Base-by-base conservation (phyloP, 805 yeast species). In the Priceomyces melissophilus region DNA sequence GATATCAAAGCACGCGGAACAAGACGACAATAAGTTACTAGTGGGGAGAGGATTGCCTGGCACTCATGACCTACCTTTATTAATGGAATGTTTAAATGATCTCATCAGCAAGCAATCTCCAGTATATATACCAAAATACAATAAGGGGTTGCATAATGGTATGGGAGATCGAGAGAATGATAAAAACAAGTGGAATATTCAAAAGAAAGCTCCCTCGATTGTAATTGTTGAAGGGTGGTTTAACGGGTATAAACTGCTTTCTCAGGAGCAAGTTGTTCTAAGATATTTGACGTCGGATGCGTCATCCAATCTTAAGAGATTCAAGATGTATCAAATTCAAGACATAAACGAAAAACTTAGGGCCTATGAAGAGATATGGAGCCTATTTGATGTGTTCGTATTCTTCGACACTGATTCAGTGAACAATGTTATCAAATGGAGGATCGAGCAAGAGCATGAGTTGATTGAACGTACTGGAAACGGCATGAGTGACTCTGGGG, bases 161-260 rank as follows among this genome's bases (percentile, higher is more conserved):
- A 74, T 75, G 41, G 99, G 99, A 4, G 98, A 91, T 60, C 67
- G 98, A 39, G 50, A 59, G 5, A n/a, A 10, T 4, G 33, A 30
- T 23, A 7, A 29, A 4, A 10, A 27, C 15, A 35, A 26, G 8
- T 79, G 82, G 82, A 50, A 50, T 2, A 15, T 9, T 2, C 46
- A 52, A 16, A 52, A 53, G 0, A 42, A 45, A 2, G 74, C 76
- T 2, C 68, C 79, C 3, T 87, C 85, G 52, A 74, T 89, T 3
- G 73, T 91, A 2, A 60, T 91, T 2, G 70, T 93, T 31, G 99
- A 91, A 63, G 99, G 98, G 3, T 91, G 99, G 99, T 88, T 90
- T 65, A 74, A 80, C 16, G 98, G 98, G 1, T 91, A 80, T 56
- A 46, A 56, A 36, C 56, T 69, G 13, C 42, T 67, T 12, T 58